These are phyloP conservation scores for Lophium mytilinum DNA, from an alignment of 495 filamentous ascomycete genomes.

Conservation along the genomic window DNA sequence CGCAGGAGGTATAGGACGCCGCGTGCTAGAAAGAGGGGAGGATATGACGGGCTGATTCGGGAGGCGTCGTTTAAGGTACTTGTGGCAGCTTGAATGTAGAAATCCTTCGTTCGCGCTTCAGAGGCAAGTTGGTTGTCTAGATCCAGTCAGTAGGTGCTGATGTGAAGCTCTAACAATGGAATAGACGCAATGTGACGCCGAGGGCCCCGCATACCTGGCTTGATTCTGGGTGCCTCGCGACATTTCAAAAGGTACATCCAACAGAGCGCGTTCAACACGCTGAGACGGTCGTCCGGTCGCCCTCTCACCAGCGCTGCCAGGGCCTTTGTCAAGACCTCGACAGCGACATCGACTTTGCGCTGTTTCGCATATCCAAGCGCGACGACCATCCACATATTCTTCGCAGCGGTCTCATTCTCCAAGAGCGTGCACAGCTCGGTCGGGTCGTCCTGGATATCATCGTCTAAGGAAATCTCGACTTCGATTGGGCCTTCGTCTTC, in stretches of 20 bases:
- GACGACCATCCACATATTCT: constrained; percentile 91
- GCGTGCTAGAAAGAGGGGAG: constrained; percentile 82
- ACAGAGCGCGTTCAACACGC: constrained; percentile 72
- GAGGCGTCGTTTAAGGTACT: constrained; percentile 86
- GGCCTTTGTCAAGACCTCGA: constrained; percentile 84
- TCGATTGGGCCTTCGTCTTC: constrained; percentile 65
- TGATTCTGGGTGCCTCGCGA: constrained; percentile 69
- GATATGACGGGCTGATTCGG: constrained; percentile 83
- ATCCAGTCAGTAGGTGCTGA: constrained; percentile 1
- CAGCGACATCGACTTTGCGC: constrained; percentile 82
- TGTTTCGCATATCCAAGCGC: constrained; percentile 97
- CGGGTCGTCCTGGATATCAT: constrained; percentile 83
- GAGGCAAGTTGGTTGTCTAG: constrained; percentile 41
- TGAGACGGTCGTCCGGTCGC: constrained; percentile 74
- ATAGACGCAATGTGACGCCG: too few relatives aligned
- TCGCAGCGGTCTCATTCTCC: constrained; percentile 81
- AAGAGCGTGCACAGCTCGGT: constrained; percentile 90
- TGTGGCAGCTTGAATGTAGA: constrained; percentile 85
- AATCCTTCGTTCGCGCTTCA: constrained; percentile 82
- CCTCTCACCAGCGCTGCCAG: constrained; percentile 62
- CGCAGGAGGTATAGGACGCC: constrained; percentile 83
- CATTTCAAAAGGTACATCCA: constrained; percentile 93
- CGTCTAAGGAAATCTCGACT: constrained; percentile 87
- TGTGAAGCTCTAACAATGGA: too few relatives aligned
- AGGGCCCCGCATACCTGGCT: constrained; percentile 24